These are phyloP conservation scores for Climacium dendroides DNA, from an alignment of 225 moss, liverwort and hornwort genomes.

Conservation along the genomic window DNA sequence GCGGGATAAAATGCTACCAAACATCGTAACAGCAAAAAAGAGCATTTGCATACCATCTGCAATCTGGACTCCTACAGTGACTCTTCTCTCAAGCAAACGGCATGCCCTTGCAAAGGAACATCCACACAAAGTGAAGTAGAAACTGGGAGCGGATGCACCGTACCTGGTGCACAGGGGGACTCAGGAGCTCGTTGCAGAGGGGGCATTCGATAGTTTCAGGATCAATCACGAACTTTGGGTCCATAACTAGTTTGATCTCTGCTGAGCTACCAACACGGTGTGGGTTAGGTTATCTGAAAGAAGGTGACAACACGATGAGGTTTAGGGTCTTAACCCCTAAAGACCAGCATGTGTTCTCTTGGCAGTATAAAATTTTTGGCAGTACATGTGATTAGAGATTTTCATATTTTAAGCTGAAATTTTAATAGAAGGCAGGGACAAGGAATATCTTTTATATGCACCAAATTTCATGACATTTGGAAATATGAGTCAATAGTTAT, in stretches of 20 bases:
- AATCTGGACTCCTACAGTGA: not conserved
- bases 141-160: not conserved
- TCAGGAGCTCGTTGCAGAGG: not conserved
- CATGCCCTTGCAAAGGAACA: not conserved
- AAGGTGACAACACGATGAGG: no score
- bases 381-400: no score
- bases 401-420: no score
- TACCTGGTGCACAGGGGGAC: not conserved
- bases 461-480: no score
- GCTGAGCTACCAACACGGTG: not conserved
- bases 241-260: not conserved
- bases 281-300: not conserved
- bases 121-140: not conserved
- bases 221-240: not conserved
- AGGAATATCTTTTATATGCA: no score
- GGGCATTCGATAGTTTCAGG: not conserved
- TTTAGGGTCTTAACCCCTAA: no score
- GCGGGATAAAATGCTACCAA: not conserved
- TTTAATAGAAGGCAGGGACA: no score
- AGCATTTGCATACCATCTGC: not conserved
- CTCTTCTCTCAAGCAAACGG: not conserved
- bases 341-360: no score
- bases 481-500: no score
- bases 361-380: no score
- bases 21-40: not conserved